Evolutionary conservation across 768 basidiomycete genomes (phyloP), one percentile per base, ranked within the genome.

Genomic region (Russula sp.): DNA sequence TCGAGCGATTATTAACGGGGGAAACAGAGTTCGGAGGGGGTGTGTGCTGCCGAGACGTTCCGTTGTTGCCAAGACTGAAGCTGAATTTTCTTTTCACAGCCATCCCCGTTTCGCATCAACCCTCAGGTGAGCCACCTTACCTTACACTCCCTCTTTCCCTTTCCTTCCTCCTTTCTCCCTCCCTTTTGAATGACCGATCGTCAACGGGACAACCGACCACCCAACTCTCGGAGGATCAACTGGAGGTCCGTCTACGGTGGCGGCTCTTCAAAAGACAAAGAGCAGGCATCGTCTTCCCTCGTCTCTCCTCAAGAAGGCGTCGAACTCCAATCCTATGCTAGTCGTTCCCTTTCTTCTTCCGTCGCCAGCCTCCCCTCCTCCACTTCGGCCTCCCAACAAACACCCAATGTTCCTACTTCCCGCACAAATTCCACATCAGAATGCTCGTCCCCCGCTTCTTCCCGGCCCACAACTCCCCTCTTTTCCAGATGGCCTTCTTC

Each of bases 301-400:
- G 70, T 68, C 50, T 62, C 73, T 16, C 73, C 75, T 11, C 69
- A 70, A 62, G 75, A 76, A 64, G 75, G 75, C 57, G 71, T 72
- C 32, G 71, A 72, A 63, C 71, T 73, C 28, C 14, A 48, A 50
- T 71, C 72, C 18, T 73, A 74, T 61, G 68, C 69, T 13, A 65
- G 59, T 67, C 68, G 57, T 40, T 69, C 70, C 36, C 51, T 60
- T 63, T 60, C 68, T 46, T 65, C 68, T n/a, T 63, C 67, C 44
- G 61, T 57, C 26, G 55, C 70, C 42, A 66, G 67, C 14, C 63
- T 72, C 10, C 66, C 68, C 20, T 67, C 71, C 22, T 64, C 69
- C 42, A 52, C 69, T 36, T 67, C 64, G 32, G 51, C 64, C 11
- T 57, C 67, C 22, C 48, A 61, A 50, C 49, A 57, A 61, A 32